Percentiles rank a stretch among this genome's conserved stretches.
phyloP scores from a whole-genome alignment of 495 filamentous ascomycete genomes.

The Aspergillus haitiensis region DNA sequence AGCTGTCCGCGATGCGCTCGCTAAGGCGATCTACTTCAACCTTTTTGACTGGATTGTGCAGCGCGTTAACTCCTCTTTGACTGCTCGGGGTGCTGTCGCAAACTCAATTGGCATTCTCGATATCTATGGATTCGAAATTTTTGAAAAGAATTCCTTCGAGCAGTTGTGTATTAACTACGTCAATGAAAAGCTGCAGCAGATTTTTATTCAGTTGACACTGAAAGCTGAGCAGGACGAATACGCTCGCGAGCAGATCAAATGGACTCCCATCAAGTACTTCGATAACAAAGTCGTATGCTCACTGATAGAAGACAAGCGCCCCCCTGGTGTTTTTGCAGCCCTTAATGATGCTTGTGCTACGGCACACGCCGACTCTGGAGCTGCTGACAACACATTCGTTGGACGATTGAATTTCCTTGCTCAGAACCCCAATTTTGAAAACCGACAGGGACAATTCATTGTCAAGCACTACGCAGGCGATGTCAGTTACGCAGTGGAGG shows the following conservation, averaged over 20 bases:
- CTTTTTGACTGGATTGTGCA: constrained; percentile 98
- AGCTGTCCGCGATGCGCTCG: constrained; percentile 88
- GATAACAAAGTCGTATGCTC: constrained; percentile 99
- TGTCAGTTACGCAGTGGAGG: constrained; percentile 90
- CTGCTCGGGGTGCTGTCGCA: constrained; percentile 69
- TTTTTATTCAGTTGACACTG: constrained; percentile 97
- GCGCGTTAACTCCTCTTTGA: constrained; percentile 85
- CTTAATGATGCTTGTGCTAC: constrained; percentile 98
- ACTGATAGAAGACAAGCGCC: constrained; percentile 88
- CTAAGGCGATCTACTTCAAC: constrained; percentile 96
- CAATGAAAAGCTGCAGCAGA: constrained; percentile 99
- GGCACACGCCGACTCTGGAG: constrained; percentile 89
- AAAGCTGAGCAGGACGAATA: constrained; percentile 99
- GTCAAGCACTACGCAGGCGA: constrained; percentile 99
- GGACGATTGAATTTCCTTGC: constrained; percentile 85
- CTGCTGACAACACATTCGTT: constrained; percentile 94
- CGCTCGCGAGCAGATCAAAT: constrained; percentile 91
- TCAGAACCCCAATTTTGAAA: constrained; percentile 86
- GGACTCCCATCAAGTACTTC: constrained; percentile 99
- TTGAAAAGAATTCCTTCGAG: constrained; percentile 98
- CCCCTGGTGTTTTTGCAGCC: constrained; percentile 91
- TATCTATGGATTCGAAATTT: constrained; percentile 99
- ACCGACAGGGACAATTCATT: constrained; percentile 92
- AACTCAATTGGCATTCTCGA: constrained; percentile 97
- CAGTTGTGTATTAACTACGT: constrained; percentile 99